These are phyloP conservation scores for Echites panduratus DNA, from an alignment of 257 asterid genomes.

Conservation along the genomic window DNA sequence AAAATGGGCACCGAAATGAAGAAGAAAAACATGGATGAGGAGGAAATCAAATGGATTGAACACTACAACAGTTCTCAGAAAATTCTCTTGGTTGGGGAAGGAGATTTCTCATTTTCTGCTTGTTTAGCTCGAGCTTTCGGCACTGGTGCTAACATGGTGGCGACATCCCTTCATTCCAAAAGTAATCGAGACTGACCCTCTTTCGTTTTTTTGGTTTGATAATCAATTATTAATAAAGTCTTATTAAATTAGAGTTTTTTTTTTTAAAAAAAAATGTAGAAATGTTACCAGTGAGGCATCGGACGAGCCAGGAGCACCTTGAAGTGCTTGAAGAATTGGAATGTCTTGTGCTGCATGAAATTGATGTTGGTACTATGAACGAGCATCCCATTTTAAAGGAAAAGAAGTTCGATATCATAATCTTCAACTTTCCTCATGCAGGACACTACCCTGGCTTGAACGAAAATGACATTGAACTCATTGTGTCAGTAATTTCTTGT, in stretches of 20 bases:
- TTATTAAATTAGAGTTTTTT: no score
- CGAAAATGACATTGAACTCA: neutral
- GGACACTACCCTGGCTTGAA: neutral
- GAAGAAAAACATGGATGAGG: no score
- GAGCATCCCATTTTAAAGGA: neutral
- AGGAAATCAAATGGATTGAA: slow-evolving; percentile 23
- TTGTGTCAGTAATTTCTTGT: neutral
- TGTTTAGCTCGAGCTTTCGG: slow-evolving; percentile 37
- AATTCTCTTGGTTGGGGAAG: slow-evolving; percentile 48
- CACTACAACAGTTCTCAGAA: slow-evolving; percentile 31
- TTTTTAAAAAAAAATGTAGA: neutral
- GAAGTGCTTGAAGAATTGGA: neutral
- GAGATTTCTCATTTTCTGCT: slow-evolving; percentile 48
- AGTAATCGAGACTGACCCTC: neutral
- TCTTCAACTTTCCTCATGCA: slow-evolving; percentile 22
- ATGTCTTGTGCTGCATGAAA: slow-evolving; percentile 13
- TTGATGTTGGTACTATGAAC: slow-evolving; percentile 12
- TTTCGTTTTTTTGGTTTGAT: no score
- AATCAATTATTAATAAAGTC: no score
- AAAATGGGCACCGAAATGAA: no score
- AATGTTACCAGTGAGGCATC: neutral
- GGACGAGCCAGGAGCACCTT: slow-evolving; percentile 4
- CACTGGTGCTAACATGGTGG: slow-evolving; percentile 30
- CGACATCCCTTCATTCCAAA: slow-evolving; percentile 14
- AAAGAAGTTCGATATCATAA: slow-evolving; percentile 14